Evolutionary conservation across 371 early-diverging fungal species (phyloP).

Genomic region (Syncephalastrum monosporum): DNA sequence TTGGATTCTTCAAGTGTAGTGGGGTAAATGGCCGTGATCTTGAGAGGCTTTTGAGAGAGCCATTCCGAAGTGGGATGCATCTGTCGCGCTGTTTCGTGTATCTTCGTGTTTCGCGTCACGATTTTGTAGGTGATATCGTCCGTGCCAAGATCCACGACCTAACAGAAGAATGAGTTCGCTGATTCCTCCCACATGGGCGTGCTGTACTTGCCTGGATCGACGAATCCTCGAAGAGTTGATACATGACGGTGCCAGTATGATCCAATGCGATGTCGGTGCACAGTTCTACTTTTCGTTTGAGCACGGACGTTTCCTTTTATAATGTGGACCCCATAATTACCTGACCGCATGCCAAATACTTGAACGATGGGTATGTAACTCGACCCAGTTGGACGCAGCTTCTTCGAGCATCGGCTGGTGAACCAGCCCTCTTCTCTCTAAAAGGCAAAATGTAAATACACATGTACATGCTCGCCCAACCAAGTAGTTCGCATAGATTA

Average conservation of each 20-base stretch:
- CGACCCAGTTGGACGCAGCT: slow-evolving; percentile 21
- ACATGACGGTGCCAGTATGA: slow-evolving; percentile 34
- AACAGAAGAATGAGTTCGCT: slow-evolving; percentile 22
- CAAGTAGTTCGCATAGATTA: slow-evolving; percentile 14
- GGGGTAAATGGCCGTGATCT: slow-evolving; percentile 66
- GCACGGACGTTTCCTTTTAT: too few relatives aligned
- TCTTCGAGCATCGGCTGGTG: slow-evolving; percentile 70
- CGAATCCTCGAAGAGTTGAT: slow-evolving; percentile 47
- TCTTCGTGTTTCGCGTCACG: slow-evolving; percentile 19
- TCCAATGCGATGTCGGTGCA: slow-evolving; percentile 45
- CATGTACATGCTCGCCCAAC: not conserved
- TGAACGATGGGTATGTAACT: not conserved
- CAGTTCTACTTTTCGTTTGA: too few relatives aligned
- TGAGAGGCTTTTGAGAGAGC: slow-evolving; percentile 39
- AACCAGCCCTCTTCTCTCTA: slow-evolving; percentile 83
- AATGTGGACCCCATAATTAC: too few relatives aligned
- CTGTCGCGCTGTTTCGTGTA: slow-evolving; percentile 33
- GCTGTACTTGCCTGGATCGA: slow-evolving; percentile 56
- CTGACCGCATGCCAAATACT: too few relatives aligned
- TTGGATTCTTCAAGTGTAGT: slow-evolving; percentile 59
- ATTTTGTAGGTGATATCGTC: slow-evolving; percentile 21
- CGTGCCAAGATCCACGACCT: slow-evolving; percentile 48
- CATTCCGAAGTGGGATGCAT: slow-evolving; percentile 38
- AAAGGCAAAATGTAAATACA: not conserved
- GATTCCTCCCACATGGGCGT: not conserved